Conservation (phyloP, 2,329 filamentous ascomycete genomes). For the Diaporthe sp. region DNA sequence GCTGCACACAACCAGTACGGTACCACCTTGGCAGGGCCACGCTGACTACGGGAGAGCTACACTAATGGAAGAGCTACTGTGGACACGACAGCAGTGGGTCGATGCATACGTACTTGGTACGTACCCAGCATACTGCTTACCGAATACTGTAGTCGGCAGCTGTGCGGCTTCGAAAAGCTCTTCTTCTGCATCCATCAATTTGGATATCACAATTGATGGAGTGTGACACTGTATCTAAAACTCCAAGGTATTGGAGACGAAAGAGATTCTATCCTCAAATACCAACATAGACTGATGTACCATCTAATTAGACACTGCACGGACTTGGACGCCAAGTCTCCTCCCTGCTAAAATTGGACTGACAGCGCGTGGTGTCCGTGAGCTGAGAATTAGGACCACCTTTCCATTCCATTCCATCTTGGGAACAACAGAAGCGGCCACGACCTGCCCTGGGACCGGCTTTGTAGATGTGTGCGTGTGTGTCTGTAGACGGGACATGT, state of each 20-base stretch:
- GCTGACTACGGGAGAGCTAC: neutral
- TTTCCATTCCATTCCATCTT: neutral
- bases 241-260: neutral
- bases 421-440: neutral
- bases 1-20: neutral
- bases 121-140: neutral
- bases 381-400: conserved; percentile 7
- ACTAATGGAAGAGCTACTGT: neutral
- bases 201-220: neutral
- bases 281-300: neutral
- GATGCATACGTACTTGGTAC: too few species aligned
- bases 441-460: neutral
- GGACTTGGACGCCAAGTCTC: conserved; percentile 5
- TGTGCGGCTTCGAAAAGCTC: neutral
- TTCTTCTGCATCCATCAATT: neutral
- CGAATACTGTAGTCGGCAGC: neutral
- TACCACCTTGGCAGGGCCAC: neutral
- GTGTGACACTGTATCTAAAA: neutral
- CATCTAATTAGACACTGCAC: conserved; percentile 23
- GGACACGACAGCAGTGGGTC: conserved; percentile 7
- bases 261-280: neutral
- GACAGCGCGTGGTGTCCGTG: conserved; percentile 4
- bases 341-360: neutral
- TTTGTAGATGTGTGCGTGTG: neutral
- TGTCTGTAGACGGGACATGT: neutral